Evolutionary conservation across 257 asterid species (phyloP), one percentile per base, ranked within the genome.

Genomic region (Solanum peruvianum): DNA sequence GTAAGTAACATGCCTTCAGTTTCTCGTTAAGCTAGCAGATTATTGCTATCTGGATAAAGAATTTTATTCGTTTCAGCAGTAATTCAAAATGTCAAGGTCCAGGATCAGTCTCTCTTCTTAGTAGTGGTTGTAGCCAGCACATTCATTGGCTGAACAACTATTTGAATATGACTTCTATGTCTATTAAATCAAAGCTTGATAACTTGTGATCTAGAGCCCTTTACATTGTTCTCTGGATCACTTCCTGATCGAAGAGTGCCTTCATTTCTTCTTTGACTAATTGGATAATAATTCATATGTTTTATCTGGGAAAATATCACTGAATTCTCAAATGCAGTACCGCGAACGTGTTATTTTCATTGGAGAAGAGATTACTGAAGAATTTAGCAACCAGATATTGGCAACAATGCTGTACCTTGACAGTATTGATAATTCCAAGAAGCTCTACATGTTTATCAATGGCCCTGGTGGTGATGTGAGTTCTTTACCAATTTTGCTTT

Each of bases 391-490:
- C 90, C 97, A 93, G 90, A 88, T 96, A 87, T 95, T 96, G 85
- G 98, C 98, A n/a, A 93, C 99, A 16, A 93, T 97, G 99, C 89
- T 97, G 84, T 97, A 96, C 89, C 98, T 97, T 81, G 99, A 97
- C 84, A 97, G 96, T 86, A 77, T 96, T 89, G 98, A 95, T 9
- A 90, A 91, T 89, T 93, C 96, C 14, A 93, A 90, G 91, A 93
- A 87, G 93, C 93, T 97, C 16, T 92, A 78, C 84, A 52, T 97
- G 93, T 95, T 91, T 89, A 95, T 97, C 78, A 96, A 90, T 91
- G 95, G 98, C 87, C 95, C 98, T 66, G 99, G 99, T 86, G 99
- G 99, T 87, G 99, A 97, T 90, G 99, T 97, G 87, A 93, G 99
- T 91, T 91, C 88, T 85, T 85, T 76, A 12, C 62, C 70, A 56